Evolutionary conservation across 805 yeast species (phyloP), one percentile per base, ranked within the genome.

Genomic region (Osmozyma mogii): DNA sequence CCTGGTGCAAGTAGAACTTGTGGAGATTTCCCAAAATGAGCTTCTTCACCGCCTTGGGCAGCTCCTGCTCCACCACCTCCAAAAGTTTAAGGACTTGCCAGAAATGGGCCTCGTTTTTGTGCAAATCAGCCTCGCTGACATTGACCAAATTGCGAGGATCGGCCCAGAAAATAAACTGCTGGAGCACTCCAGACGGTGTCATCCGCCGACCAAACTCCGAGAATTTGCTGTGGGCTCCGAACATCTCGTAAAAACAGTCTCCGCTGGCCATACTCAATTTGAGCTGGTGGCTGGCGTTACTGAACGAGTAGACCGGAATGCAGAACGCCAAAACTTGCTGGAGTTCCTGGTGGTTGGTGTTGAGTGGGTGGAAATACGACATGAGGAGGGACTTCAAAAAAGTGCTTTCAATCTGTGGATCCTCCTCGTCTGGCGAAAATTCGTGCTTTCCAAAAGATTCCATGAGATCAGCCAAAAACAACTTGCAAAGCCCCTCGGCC

Each of bases 401-500:
- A 55, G 32, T 57, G 55, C 24, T 47, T 50, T 37, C 44, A 3
- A 37, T 41, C 4, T 26, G 42, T 19, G 45, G 45, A 10, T 34
- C 36, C 12, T 41, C 34, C 7, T 28, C 32, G 9, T 17, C 24
- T 15, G 20, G 25, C 37, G 13, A 28, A 2, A 29, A n/a, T 9
- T 35, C 40, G 9, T 32, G 40, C 11, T 39, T 34, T 3, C 47
- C 47, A 27, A 43, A 43, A 45, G 81, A 87, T 5, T 65, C 69
- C 32, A 87, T 66, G 13, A 83, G 69, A 40, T 82, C 94, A 10
- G 89, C 81, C 30, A 92, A 61, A 43, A 78, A 75, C 29, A 89
- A 58, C 56, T 89, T 88, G 45, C 88, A 83, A 15, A 88, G 58
- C 0, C 95, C 94, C 46, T 84, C 94, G 0, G 89, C 95, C 7